A percentile compares a stretch with the other conserved stretches of the same genome.
phyloP scores from a whole-genome alignment of 2,329 filamentous ascomycete species.

The Fusarium sp. region DNA sequence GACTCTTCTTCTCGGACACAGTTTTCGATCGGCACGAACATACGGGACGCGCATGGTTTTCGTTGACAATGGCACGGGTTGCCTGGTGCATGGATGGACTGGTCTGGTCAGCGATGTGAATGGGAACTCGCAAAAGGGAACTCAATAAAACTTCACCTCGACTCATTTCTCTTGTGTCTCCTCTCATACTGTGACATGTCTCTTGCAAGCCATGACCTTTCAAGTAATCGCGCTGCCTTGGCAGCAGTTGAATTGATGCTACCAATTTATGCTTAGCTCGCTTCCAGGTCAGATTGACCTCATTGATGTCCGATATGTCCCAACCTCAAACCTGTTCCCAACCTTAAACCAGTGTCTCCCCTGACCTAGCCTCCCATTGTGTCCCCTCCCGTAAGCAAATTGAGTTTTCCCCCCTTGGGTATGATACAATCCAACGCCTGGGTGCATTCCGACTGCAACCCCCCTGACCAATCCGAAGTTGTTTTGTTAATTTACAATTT shows the following conservation, averaged over 20 bases:
- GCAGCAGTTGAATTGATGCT: constrained; percentile 27
- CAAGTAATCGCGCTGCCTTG: background rate
- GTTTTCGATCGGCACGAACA: constrained; percentile 14
- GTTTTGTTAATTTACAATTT: constrained; percentile 20
- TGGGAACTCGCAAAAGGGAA: background rate
- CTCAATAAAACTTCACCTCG: constrained; percentile 14
- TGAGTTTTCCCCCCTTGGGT: constrained; percentile 13
- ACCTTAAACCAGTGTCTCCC: constrained; percentile 7
- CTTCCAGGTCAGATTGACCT: constrained; percentile 13
- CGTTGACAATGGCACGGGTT: constrained; percentile 16
- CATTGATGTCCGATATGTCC: constrained; percentile 20
- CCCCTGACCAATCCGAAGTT: constrained; percentile 1
- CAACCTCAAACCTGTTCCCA: background rate
- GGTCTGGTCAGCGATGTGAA: constrained; percentile 9
- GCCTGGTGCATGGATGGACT: constrained; percentile 23
- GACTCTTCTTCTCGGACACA: constrained; percentile 25
- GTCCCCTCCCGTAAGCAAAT: constrained; percentile 22
- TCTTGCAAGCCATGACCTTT: background rate
- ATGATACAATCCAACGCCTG: constrained; percentile 39
- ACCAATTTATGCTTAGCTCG: constrained; percentile 41
- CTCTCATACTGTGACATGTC: background rate
- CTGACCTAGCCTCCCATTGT: constrained; percentile 15
- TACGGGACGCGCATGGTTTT: constrained; percentile 9
- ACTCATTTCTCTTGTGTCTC: background rate
- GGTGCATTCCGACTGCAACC: constrained; percentile 17